Conservation (phyloP, 495 filamentous ascomycete species). For the Tetracladium marchalianum region DNA sequence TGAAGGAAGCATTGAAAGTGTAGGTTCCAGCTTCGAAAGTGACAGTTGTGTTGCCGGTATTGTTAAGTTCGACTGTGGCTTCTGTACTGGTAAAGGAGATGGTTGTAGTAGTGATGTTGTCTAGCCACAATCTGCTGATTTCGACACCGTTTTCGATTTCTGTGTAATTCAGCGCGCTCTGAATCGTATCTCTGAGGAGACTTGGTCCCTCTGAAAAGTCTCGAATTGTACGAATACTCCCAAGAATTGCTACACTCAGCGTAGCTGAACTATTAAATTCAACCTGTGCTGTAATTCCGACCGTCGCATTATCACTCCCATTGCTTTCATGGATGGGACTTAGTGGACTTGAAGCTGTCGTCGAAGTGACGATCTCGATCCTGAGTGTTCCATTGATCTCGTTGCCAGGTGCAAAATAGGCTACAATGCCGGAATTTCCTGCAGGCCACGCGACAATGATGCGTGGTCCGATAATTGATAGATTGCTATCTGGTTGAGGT, state of each 20-base stretch:
- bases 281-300: slow-evolving; percentile 41
- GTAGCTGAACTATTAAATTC: slow-evolving; percentile 45
- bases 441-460: slow-evolving; percentile 56
- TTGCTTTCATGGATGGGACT: slow-evolving; percentile 25
- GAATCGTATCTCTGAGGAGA: slow-evolving; percentile 38
- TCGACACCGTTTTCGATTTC: slow-evolving; percentile 30
- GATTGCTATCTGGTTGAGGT: slow-evolving; percentile 40
- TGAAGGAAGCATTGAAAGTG: slow-evolving; percentile 45
- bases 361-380: slow-evolving; percentile 39
- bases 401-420: slow-evolving; percentile 43
- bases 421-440: slow-evolving; percentile 48
- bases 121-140: slow-evolving; percentile 47
- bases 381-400: slow-evolving; percentile 43
- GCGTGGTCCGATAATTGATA: slow-evolving; percentile 42
- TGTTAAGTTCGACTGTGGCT: slow-evolving; percentile 18
- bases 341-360: slow-evolving; percentile 22
- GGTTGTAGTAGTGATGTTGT: slow-evolving; percentile 45
- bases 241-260: slow-evolving; percentile 44
- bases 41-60: slow-evolving; percentile 31
- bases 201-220: slow-evolving; percentile 52
- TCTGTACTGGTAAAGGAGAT: slow-evolving; percentile 33
- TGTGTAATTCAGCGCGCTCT: slow-evolving; percentile 34
- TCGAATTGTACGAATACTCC: slow-evolving; percentile 50
- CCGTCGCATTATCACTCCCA: slow-evolving; percentile 26
- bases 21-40: slow-evolving; percentile 42